A percentile compares a stretch with the other conserved stretches of the same genome.
Conservation (phyloP, 2,329 filamentous ascomycete genomes). For the Scopulariopsis brevicaulis region DNA sequence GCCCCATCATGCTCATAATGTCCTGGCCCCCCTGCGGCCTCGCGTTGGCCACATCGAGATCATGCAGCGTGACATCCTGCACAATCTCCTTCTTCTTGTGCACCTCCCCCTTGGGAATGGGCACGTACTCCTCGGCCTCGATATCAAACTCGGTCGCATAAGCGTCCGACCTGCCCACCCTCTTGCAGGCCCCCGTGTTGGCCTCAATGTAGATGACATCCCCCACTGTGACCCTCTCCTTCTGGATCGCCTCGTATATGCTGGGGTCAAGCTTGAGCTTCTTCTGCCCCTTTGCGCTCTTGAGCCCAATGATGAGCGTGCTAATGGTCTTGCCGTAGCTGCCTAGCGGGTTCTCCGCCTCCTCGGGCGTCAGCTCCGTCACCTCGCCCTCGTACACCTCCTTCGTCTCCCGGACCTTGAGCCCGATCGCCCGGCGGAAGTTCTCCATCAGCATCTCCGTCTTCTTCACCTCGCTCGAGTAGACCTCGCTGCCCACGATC, state of each 20-base stretch:
- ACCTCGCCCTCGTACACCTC: slow-evolving; percentile 99
- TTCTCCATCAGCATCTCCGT: slow-evolving; percentile 99
- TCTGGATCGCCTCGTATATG: slow-evolving; percentile 98
- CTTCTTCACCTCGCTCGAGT: slow-evolving; percentile 98
- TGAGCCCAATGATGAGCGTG: slow-evolving; percentile 85
- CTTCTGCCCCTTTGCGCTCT: slow-evolving; percentile 94
- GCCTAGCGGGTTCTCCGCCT: slow-evolving; percentile 93
- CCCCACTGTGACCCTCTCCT: slow-evolving; percentile 89
- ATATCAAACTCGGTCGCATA: slow-evolving; percentile 98
- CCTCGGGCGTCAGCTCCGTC: slow-evolving; percentile 92
- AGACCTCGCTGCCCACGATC: slow-evolving; percentile 96
- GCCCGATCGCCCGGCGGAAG: slow-evolving; percentile 88
- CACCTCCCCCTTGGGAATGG: slow-evolving; percentile 95
- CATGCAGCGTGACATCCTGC: slow-evolving; percentile 94
- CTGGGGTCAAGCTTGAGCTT: slow-evolving; percentile 93
- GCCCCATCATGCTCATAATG: slow-evolving; percentile 99
- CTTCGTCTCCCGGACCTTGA: slow-evolving; percentile 96
- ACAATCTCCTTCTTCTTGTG: slow-evolving; percentile 99
- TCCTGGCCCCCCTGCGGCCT: slow-evolving; percentile 94
- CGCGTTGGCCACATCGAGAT: slow-evolving; percentile 91
- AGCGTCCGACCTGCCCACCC: slow-evolving; percentile 89
- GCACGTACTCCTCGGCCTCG: slow-evolving; percentile 97
- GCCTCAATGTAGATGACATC: slow-evolving; percentile 99
- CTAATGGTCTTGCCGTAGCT: slow-evolving; percentile 97
- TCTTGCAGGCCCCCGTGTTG: slow-evolving; percentile 95